phyloP scores from a whole-genome alignment of 805 yeast genomes.

The Ogataea ramenticola region DNA sequence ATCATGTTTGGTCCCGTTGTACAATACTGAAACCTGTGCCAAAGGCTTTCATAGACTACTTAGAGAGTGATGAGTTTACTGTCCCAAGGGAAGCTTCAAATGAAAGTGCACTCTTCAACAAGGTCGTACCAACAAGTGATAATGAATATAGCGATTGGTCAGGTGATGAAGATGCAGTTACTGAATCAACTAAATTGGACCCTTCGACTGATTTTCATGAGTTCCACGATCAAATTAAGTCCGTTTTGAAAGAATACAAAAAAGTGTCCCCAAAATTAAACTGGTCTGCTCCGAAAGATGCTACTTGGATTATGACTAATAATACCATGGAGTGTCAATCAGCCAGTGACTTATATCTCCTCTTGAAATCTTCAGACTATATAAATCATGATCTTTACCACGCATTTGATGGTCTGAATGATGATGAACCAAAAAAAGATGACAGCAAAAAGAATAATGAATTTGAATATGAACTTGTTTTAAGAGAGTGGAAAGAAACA shows the following conservation, averaged over 20 bases:
- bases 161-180: conserved; percentile 29
- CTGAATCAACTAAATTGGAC: conserved; percentile 6
- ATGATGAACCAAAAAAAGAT: conserved; percentile 17
- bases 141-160: conserved; percentile 77
- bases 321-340: conserved; percentile 66
- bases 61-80: conserved; percentile 60
- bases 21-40: conserved; percentile 54
- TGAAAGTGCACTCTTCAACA: conserved; percentile 25
- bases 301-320: conserved; percentile 82
- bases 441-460: too few relatives aligned
- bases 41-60: conserved; percentile 46
- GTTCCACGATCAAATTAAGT: conserved; percentile 47
- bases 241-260: conserved; percentile 41
- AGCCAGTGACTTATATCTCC: conserved; percentile 68
- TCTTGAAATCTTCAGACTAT: conserved; percentile 83
- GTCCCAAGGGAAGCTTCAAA: conserved; percentile 42
- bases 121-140: conserved; percentile 36
- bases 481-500: conserved; percentile 75
- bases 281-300: conserved; percentile 97
- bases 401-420: conserved; percentile 47
- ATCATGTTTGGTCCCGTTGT: conserved; percentile 38
- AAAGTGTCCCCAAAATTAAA: conserved; percentile 82
- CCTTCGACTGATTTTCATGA: conserved; percentile 49
- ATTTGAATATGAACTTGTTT: conserved; percentile 53
- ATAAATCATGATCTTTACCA: conserved; percentile 76